phyloP scores from a whole-genome alignment of 2,329 filamentous ascomycete species.

The Pseudogymnoascus sp. region DNA sequence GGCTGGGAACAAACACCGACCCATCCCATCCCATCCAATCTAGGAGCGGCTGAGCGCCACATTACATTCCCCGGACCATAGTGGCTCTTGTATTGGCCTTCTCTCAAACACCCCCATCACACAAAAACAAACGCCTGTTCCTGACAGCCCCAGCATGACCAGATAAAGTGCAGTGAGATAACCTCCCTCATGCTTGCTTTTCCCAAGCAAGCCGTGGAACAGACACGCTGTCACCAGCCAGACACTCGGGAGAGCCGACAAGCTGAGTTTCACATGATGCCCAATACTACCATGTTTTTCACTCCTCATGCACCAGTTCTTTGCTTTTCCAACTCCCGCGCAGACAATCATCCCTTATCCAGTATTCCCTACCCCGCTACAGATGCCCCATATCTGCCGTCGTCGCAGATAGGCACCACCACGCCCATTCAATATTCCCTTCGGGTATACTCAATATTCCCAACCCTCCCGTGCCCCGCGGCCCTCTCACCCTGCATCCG shows the following conservation, averaged over 20 bases:
- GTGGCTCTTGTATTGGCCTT: not conserved
- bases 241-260: not conserved
- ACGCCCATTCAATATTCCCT: not conserved
- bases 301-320: not conserved
- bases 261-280: not conserved
- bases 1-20: not conserved
- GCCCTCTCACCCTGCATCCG: not conserved
- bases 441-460: not conserved
- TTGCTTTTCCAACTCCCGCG: not conserved
- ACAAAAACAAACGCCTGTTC: not conserved
- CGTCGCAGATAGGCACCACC: not conserved
- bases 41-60: not conserved
- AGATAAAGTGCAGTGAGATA: not conserved
- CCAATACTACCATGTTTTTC: not conserved
- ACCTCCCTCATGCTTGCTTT: not conserved
- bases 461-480: not conserved
- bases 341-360: not conserved
- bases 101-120: not conserved
- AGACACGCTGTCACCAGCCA: not conserved
- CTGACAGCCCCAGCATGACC: not conserved
- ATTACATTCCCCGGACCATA: not conserved
- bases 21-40: not conserved
- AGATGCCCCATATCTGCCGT: not conserved
- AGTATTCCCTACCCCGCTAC: not conserved
- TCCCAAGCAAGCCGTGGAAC: not conserved